Base-by-base conservation (phyloP, 2,329 filamentous ascomycete species). In the Chaetomiaceae sp. region DNA sequence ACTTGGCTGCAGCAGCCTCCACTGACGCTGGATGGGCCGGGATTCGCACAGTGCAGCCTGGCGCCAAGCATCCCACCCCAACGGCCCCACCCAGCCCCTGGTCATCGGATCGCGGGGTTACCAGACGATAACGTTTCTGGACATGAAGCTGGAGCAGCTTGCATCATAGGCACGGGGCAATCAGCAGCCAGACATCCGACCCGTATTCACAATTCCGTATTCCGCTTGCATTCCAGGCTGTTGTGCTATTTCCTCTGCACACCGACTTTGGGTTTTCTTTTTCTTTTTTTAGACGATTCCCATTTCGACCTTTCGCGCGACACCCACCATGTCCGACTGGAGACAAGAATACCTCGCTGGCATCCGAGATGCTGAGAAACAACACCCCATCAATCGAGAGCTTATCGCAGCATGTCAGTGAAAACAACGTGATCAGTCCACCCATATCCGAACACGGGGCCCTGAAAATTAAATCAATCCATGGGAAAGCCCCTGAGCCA, bases 341-440 rank as follows among this genome's bases (percentile, higher is more conserved):
- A 80, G 85, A 63, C 83, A 87, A 59, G 87, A 95, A 63, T 96
- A 95, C 68, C 75, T 88, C 55, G 75, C 81, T 55, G 85, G 86
- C 58, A 76, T 97, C 58, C 78, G 82, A 60, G 83, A 86, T 62
- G 87, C 89, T 62, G 78, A 82, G 63, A 78, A 82, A 56, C 86
- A 89, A 52, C 76, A 72, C 58, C 74, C 76, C 5, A 72, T 82
- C 54, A 80, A 81, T 58, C 72, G 73, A 62, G 78, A 83, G 46
- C 78, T 95, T 55, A 86, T 95, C 62, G 78, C 89, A 65, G 85
- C 87, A 55, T 96, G 91, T 95, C 66, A 59, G 81, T 66, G 20
- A 14, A 17, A 19, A 33, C 50, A 55, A 48, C 53, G 21, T 55
- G 13, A 41, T 38, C 23, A 5, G 20, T 39, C 50, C 56, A 43